Evolutionary conservation across 2,329 filamentous ascomycete species (phyloP), one percentile per base, ranked within the genome.

Genomic region (Fusarium armeniacum): DNA sequence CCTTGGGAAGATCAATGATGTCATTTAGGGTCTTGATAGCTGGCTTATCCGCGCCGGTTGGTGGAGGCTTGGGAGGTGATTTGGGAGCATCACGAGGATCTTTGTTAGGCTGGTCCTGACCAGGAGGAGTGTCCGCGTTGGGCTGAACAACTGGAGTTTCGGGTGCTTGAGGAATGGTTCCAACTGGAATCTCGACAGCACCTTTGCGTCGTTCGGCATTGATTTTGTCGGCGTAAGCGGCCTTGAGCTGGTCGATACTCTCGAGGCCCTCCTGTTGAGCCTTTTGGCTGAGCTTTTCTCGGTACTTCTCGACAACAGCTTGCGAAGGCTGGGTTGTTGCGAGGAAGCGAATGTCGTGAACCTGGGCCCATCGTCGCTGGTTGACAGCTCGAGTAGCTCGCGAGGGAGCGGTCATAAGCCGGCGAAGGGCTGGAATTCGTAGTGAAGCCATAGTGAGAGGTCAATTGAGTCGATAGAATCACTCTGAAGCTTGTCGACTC

Each of bases 271-370:
- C 86, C 81, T 91, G 82, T 77, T 89, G 89, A 13, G 93, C 95
- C 81, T 97, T 98, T 70, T 86, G 83, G 71, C 92, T 87, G 67
- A 99, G 90, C 83, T 97, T 97, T 60, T 91, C 87, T 73, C 88
- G 89, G 83, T 99, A 99, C 80, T 93, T 97, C 70, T 97, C 93
- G 69, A 93, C 78, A 40, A 98, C 84, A 73, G 86, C 85, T 61
- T 88, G 86, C 47, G 90, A 85, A 60, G 88, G 83, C 61, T 88
- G 88, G 66, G 94, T 92, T 18, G 93, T 96, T 65, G 91, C 91
- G 46, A 97, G 87, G 84, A 95, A 97, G 70, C 94, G 93, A 49
- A 97, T 90, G 80, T 98, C 93, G 80, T 97, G 93, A 32, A 98
- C 94, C 75, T 93, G 93, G 3, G 95, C 95, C 91, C 93, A 97